Evolutionary conservation across 495 filamentous ascomycete genomes (phyloP).

Genomic region (Penicillium pancosmium): DNA sequence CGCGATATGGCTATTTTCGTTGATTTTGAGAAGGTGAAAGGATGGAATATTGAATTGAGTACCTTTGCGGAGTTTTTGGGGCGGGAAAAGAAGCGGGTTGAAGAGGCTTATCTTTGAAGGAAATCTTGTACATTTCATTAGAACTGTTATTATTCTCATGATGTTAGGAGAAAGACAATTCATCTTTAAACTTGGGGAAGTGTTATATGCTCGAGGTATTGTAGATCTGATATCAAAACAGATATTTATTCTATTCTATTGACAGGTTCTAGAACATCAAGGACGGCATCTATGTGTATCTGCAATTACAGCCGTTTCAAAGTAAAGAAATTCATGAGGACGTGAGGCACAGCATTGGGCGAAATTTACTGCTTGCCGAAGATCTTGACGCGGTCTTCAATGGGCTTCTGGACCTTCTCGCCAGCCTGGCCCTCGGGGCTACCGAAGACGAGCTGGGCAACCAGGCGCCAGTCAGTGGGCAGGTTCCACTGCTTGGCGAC

Average conservation of each 20-base stretch:
- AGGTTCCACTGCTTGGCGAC: conserved; percentile 49
- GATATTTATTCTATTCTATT: background rate
- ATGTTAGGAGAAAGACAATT: no score
- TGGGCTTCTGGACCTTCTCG: conserved; percentile 24
- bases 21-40: conserved; percentile 37
- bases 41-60: conserved; percentile 33
- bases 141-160: no score
- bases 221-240: background rate
- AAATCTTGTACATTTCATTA: background rate
- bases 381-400: conserved; percentile 28
- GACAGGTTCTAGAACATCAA: background rate
- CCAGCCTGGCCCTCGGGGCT: conserved; percentile 33
- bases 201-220: background rate
- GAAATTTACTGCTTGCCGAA: conserved; percentile 25
- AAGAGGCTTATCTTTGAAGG: conserved; percentile 18
- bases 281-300: background rate
- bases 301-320: background rate
- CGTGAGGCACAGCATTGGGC: background rate
- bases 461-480: conserved; percentile 48
- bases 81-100: conserved; percentile 34
- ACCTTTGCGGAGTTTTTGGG: conserved; percentile 42
- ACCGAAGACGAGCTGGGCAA: conserved; percentile 58
- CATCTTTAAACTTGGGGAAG: no score
- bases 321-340: conserved; percentile 13
- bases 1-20: conserved; percentile 35